phyloP scores from a whole-genome alignment of 108 stramenopile species.

The Skeletonema menzelii region DNA sequence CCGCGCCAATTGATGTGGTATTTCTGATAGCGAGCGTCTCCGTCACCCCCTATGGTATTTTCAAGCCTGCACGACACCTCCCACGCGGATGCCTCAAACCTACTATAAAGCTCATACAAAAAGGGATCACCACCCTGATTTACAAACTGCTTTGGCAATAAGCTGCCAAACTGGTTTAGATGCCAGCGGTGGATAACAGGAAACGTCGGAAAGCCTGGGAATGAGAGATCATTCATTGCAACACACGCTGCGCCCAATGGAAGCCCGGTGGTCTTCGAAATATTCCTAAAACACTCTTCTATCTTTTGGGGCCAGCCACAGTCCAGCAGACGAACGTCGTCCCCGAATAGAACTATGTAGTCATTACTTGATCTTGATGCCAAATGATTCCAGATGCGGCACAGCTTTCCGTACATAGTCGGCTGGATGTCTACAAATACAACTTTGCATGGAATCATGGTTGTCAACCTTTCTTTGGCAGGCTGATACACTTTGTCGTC shows the following conservation, averaged over 20 bases:
- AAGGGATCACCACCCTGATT: constrained; percentile 49
- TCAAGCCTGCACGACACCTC: constrained; percentile 25
- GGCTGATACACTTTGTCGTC: constrained; percentile 30
- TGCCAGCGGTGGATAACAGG: constrained; percentile 47
- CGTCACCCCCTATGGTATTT: constrained; percentile 43
- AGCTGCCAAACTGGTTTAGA: constrained; percentile 22
- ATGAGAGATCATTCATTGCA: constrained; percentile 39
- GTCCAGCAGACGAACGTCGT: constrained; percentile 19
- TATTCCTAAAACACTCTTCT: constrained; percentile 16
- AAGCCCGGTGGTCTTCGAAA: constrained; percentile 3
- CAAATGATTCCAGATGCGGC: constrained; percentile 45
- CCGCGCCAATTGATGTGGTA: constrained; percentile 25
- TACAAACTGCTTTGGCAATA: constrained; percentile 34
- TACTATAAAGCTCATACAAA: constrained; percentile 45
- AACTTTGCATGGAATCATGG: constrained; percentile 23
- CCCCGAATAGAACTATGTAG: constrained; percentile 20
- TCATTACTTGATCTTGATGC: constrained; percentile 20
- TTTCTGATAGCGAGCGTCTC: constrained; percentile 33
- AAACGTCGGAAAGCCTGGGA: constrained; percentile 46
- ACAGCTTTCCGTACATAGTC: constrained; percentile 42
- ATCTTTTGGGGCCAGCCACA: constrained; percentile 31
- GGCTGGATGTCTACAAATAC: constrained; percentile 30
- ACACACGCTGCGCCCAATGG: constrained; percentile 54
- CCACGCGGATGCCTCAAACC: constrained; percentile 21
- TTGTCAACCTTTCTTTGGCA: constrained; percentile 14